Evolutionary conservation across 441 rosid genomes (phyloP), one percentile per base, ranked within the genome.

Genomic region (Euphorbia schlechtendalii): DNA sequence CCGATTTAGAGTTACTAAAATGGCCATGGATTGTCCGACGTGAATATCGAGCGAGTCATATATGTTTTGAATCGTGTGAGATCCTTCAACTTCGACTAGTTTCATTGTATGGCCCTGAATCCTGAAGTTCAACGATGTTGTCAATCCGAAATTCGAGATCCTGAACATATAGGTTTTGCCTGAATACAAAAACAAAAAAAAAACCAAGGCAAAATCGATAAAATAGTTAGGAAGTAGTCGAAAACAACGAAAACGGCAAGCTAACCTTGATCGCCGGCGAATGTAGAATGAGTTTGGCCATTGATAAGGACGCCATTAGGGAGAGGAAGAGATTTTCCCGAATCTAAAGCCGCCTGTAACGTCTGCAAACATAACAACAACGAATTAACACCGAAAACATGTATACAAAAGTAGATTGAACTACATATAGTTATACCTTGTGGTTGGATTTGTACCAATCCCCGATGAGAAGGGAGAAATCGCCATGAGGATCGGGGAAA

Each of bases 11-110:
- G 90, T 89, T n/a, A 89, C 94, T 40, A 92, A 72, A 69, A 88
- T 79, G 0, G 96, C 53, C 14, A 88, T 41, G 22, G 98, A 92
- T 80, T 92, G 98, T n/a, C 98, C 98, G 56, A 85, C 89, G 69
- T 92, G 96, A 30, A 92, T 76, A n/a, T 92, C 96, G 41, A 90
- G 89, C 25, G 96, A 85, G 62, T 88, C 88, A 14, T 92, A 92
- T 2, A 68, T 65, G 66, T 83, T 82, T 81, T 89, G 96, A 30
- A 88, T 15, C 0, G 83, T 83, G 56, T 92, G 96, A 71, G 94
- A 88, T 58, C 98, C 98, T 80, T 92, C 98, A 27, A 92, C 96
- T 80, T 92, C 96, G 40, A 92, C 85, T 65, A 92, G 61, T 82
- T 81, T 88, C 86, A 92, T 75, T 8, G 66, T 65, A 46, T 92